Evolutionary conservation across 2,329 filamentous ascomycete genomes (phyloP), one percentile per base, ranked within the genome.

Genomic region (Aspergillus felis): DNA sequence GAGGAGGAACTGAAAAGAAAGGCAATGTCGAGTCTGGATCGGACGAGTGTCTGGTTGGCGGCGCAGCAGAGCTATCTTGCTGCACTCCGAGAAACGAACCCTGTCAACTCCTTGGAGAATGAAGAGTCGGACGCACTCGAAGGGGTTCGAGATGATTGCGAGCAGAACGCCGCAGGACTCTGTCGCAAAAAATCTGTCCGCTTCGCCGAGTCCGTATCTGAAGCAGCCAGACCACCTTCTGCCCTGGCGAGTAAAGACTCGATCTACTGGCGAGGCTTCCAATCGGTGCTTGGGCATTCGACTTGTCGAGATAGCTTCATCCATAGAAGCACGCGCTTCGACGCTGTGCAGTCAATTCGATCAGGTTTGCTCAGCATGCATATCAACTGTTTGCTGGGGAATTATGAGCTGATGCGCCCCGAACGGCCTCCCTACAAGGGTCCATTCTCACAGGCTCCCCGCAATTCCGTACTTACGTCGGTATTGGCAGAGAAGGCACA

Each of bases 191-290:
- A 68, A 51, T 67, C 68, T 10, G 69, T 72, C 22, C 67, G 68
- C 10, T 71, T 74, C 50, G 64, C 66, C 2, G 71, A 75, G 35
- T 62, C 64, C 4, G 61, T 74, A 20, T 67, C 74, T 3, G 68
- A 74, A 77, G 54, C 76, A 74, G 44, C 74, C 73, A 64, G 76
- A 71, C 58, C 70, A 17, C 75, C 79, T 41, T 67, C 68, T 32
- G 57, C 61, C 32, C 61, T 66, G 76, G 82, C 55, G 77, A 81
- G 74, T 74, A 87, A 84, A 68, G 90, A 94, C 68, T 87, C 88
- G 3, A 89, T 92, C 4, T 97, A 96, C 75, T 93, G 92, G 77
- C 88, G 90, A 60, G 91, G 91, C 9, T 97, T 96, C 72, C 87
- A 91, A 64, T 86, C 88, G 68, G 83, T 90, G 64, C 78, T 87